Conservation (phyloP, 768 basidiomycete species). For the Lactarius sanguifluus region DNA sequence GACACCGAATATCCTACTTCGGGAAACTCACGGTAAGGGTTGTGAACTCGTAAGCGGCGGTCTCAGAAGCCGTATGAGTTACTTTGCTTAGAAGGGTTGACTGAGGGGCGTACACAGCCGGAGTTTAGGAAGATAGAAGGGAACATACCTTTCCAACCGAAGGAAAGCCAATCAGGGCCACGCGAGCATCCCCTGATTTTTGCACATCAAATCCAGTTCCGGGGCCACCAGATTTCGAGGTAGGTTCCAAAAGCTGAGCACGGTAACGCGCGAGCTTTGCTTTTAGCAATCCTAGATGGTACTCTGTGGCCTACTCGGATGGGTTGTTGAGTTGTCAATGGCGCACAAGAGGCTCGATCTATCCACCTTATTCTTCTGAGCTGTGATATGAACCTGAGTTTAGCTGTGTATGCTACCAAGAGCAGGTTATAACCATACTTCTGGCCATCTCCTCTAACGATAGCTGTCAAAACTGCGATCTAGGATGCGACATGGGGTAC, state of each 20-base stretch:
- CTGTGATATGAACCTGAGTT: slow-evolving; percentile 39
- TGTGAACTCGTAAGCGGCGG: slow-evolving; percentile 95
- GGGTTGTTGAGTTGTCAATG: slow-evolving; percentile 6
- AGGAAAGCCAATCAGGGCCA: slow-evolving; percentile 93
- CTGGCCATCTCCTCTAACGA: slow-evolving; percentile 91
- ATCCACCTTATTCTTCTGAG: slow-evolving; percentile 94
- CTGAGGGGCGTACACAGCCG: slow-evolving; percentile 39
- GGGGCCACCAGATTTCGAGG: slow-evolving; percentile 74
- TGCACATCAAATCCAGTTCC: slow-evolving; percentile 90
- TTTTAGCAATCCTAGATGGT: slow-evolving; percentile 90
- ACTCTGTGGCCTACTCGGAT: slow-evolving; percentile 75
- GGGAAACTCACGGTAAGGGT: slow-evolving; percentile 66
- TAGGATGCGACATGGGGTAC: neutral
- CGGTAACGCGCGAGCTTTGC: slow-evolving; percentile 94
- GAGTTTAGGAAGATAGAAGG: slow-evolving; percentile 2
- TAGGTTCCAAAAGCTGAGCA: slow-evolving; percentile 90
- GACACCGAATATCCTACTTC: neutral
- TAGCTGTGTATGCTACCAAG: slow-evolving; percentile 6
- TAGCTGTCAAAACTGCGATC: neutral
- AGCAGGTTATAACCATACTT: slow-evolving; percentile 53
- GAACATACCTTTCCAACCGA: slow-evolving; percentile 79
- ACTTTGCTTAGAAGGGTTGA: slow-evolving; percentile 90
- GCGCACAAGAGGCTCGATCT: slow-evolving; percentile 20
- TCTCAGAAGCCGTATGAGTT: slow-evolving; percentile 85
- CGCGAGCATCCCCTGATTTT: slow-evolving; percentile 84